A percentile compares a stretch with the other conserved stretches of the same genome.
Evolutionary conservation across 257 asterid species (phyloP).

Genomic region (Solanum sparsipilum): DNA sequence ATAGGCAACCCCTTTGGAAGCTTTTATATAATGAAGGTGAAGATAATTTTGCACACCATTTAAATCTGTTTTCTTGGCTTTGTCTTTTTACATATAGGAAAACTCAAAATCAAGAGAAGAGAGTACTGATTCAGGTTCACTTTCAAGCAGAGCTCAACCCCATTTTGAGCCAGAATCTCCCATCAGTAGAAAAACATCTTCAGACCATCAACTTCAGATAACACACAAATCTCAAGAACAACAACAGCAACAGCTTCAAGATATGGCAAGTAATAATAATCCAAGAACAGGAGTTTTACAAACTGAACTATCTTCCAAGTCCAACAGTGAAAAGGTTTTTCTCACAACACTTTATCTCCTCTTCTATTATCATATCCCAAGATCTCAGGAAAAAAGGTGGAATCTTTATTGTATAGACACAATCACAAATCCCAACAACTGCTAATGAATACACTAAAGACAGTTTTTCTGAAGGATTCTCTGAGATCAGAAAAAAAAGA

Average conservation of each 20-base stretch:
- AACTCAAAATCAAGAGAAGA: slow-evolving; percentile 83
- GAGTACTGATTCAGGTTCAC: slow-evolving; percentile 67
- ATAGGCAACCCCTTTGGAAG: neutral
- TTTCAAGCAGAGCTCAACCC: slow-evolving; percentile 32
- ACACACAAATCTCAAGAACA: slow-evolving; percentile 4
- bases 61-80: slow-evolving; percentile 17
- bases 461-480: slow-evolving; percentile 30
- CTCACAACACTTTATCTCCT: neutral
- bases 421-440: slow-evolving; percentile 29
- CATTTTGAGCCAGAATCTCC: slow-evolving; percentile 67
- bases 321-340: slow-evolving; percentile 50
- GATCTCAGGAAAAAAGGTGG: slow-evolving; percentile 20
- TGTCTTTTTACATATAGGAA: slow-evolving; percentile 10
- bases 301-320: slow-evolving; percentile 27
- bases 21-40: neutral
- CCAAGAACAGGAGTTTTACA: slow-evolving; percentile 23
- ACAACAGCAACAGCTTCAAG: neutral
- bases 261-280: slow-evolving; percentile 25
- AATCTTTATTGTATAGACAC: slow-evolving; percentile 4
- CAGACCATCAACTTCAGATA: slow-evolving; percentile 25
- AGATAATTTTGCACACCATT: neutral
- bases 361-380: slow-evolving; percentile 19
- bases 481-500: slow-evolving; percentile 17
- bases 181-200: slow-evolving; percentile 30
- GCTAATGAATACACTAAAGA: slow-evolving; percentile 18